A percentile compares a stretch with the other conserved stretches of the same genome.
Evolutionary conservation across 371 early-diverging fungal species (phyloP).

Genomic region (Globomyces sp.): DNA sequence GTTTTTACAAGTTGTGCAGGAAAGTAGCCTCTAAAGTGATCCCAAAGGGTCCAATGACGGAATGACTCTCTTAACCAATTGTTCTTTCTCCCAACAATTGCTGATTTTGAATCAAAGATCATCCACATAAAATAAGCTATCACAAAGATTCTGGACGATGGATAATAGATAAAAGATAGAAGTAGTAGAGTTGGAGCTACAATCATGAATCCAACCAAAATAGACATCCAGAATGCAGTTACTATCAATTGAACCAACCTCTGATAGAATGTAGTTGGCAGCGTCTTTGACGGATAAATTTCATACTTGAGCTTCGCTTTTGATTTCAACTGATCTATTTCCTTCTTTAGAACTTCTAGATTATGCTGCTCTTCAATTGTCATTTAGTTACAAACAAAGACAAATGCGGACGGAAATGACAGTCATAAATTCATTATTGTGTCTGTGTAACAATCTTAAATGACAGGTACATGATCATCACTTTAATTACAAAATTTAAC

Average conservation of each 20-base stretch:
- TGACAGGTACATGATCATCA: no score
- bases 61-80: conserved; percentile 7
- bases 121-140: conserved; percentile 2
- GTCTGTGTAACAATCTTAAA: no score
- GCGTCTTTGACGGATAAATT: no score
- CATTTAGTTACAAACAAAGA: no score
- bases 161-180: background rate
- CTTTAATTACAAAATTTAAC: no score
- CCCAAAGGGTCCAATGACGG: conserved; percentile 19
- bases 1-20: conserved; percentile 73
- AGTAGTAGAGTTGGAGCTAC: background rate
- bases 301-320: no score
- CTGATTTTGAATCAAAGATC: background rate
- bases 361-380: no score
- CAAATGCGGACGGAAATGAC: no score
- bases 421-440: no score
- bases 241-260: background rate
- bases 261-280: no score
- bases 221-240: background rate
- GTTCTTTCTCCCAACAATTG: background rate
- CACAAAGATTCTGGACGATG: background rate
- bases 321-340: no score
- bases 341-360: no score
- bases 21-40: conserved; percentile 60
- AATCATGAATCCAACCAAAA: background rate